phyloP scores from a whole-genome alignment of 2,329 filamentous ascomycete genomes.

The Fusarium sp. region DNA sequence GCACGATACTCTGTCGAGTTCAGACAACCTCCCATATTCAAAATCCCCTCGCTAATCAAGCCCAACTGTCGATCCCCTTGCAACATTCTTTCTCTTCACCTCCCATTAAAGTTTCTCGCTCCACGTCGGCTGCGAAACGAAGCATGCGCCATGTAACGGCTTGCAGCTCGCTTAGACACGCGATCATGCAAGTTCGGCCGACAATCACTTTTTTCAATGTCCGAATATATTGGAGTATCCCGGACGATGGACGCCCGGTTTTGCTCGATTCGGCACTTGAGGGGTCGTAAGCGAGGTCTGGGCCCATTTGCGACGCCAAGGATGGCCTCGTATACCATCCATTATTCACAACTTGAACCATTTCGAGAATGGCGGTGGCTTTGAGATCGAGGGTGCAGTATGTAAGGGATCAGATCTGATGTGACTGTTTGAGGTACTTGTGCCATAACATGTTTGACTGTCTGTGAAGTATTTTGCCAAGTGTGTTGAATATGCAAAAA shows the following conservation, averaged over 20 bases:
- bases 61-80: slow-evolving; percentile 9
- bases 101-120: not conserved
- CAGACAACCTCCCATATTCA: not conserved
- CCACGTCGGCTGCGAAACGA: slow-evolving; percentile 45
- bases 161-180: slow-evolving; percentile 28
- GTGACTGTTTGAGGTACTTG: not conserved
- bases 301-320: not conserved
- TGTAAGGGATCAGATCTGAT: not conserved
- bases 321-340: not conserved
- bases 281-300: slow-evolving; percentile 6
- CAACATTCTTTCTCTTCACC: slow-evolving; percentile 8
- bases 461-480: not conserved
- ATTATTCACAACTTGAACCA: not conserved
- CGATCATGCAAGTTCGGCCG: not conserved
- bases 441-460: not conserved
- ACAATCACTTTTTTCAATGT: not conserved
- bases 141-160: slow-evolving; percentile 30
- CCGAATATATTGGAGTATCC: not conserved
- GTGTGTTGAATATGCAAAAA: not conserved
- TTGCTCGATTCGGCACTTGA: not conserved
- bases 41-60: slow-evolving; percentile 32
- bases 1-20: not conserved
- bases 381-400: not conserved
- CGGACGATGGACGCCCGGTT: not conserved
- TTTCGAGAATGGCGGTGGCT: not conserved